Evolutionary conservation across 2,329 filamentous ascomycete species (phyloP), one percentile per base, ranked within the genome.

Genomic region (Penicillium sp.): DNA sequence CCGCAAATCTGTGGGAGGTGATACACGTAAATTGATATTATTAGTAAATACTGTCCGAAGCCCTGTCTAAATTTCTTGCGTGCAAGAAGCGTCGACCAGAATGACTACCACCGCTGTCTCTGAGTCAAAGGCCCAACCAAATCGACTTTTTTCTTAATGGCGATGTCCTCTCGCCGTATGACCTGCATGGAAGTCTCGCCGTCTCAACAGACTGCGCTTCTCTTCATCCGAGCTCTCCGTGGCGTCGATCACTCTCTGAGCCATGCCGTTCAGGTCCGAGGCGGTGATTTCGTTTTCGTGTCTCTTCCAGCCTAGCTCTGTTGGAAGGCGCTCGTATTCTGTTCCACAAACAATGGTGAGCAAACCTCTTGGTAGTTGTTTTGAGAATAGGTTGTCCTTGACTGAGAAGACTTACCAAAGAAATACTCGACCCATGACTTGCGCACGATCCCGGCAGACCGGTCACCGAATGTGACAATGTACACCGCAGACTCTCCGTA

Each of bases 361-460:
- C 10, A 16, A 46, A 11, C 28, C 8, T 10, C 25, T n/a, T 5
- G 43, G 4, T 11, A 6, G 42, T n/a, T 0, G 10, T 28, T 7
- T 28, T 1, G 8, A 8, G 3, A 26, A 46, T n/a, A 46, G 25
- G 1, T 25, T 14, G 11, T 1, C 2, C 11, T n/a, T 43, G 13
- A 8, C 11, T 19, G n/a, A 22, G n/a, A 7, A 6, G 16, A 53
- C 51, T 53, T 19, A 53, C 51, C 19, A 19, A 53, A 53, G 22
- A 53, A 53, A 11, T 53, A 53, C 22, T 53, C 51, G 10, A 53
- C 35, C 33, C 35, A 53, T 5, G 51, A 33, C 35, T 28, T 53
- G 6, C 22, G 22, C 3, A 40, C 51, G 10, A 26, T 10, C 10
- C 35, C 51, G 8, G 51, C 14, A 11, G 11, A 28, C 37, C 40